Conservation (phyloP, 1,284 basidiomycete species). For the Ceratobasidium sp. region DNA sequence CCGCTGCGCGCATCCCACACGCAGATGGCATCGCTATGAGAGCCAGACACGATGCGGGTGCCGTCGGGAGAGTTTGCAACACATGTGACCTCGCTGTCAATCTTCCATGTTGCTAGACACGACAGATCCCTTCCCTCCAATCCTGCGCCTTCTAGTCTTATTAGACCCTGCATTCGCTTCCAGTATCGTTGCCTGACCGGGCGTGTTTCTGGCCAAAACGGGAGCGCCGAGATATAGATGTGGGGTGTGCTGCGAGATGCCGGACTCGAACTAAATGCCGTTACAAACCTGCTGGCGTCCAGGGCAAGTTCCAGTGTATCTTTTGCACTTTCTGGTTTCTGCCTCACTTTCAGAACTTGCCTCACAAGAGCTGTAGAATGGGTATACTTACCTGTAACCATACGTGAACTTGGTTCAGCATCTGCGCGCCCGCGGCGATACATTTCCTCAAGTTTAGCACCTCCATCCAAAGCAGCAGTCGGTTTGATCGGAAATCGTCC, state of each 20-base stretch:
- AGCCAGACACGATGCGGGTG: too few species aligned
- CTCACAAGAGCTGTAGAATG: too few species aligned
- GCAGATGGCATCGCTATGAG: too few species aligned
- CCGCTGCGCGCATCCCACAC: too few species aligned
- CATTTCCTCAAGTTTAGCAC: not conserved
- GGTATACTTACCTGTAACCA: not conserved
- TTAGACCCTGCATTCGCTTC: too few species aligned
- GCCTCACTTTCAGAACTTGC: not conserved
- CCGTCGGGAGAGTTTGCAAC: too few species aligned
- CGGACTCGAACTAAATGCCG: not conserved
- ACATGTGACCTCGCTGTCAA: too few species aligned
- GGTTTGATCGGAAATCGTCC: not conserved
- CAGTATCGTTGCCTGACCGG: too few species aligned
- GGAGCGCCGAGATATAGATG: not conserved
- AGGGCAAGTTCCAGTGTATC: not conserved
- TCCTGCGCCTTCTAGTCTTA: too few species aligned
- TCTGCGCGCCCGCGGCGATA: not conserved
- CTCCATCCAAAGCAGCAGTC: conserved; percentile 4
- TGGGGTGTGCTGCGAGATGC: conserved; percentile 15
- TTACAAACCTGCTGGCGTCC: not conserved
- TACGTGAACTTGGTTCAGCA: not conserved
- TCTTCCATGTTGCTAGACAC: too few species aligned
- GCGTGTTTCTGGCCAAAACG: not conserved
- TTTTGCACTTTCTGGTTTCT: not conserved
- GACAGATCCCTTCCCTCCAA: too few species aligned